Base-by-base conservation (phyloP, 2,329 filamentous ascomycete genomes). In the Dactylellina cionopaga region DNA sequence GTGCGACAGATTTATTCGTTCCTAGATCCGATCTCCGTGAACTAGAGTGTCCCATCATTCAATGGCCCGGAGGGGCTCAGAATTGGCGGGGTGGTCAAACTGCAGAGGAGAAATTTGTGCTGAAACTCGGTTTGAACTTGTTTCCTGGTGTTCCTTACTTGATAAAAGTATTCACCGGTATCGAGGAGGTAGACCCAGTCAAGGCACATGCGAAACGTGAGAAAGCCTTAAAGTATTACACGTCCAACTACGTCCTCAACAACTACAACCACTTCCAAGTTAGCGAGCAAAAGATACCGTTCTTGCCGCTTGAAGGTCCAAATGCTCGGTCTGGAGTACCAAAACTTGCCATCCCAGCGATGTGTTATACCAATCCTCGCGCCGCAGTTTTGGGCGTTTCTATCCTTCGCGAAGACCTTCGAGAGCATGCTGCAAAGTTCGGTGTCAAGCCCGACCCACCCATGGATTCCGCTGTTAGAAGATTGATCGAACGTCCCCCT, bases 391-490 rank as follows among this genome's bases (percentile, higher is more conserved):
- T 99, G 56, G 92, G 91, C 0, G 98, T 96, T 77, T 84, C 88
- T 24, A 89, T 96, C 15, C 82, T 99, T 31, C 85, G 87, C 72
- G 85, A 82, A 49, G 91, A 95, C 74, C 84, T 98, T n/a, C 89
- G 91, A 71, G 82, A 85, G 9, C 92, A 98, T 82, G 91, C 92
- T 13, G 83, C 85, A 60, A 94, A 95, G 81, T 92, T 99, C 77
- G 93, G 92, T 0, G 92, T 99, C 3, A 85, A 86, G n/a, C 82
- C 86, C 58, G 89, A 99, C 79, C 95, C 96, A 0, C 87, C 89
- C 0, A 90, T 98, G 73, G 83, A 84, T 0, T 87, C 89, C 24
- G 96, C 92, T 78, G 86, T 96, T 10, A 88, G 90, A 39, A 85
- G 87, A 24, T 82, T 99, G 39, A 82, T 94, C 25, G 84, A 85